Conservation (phyloP, 768 basidiomycete genomes). For the Hygrophorus russula region DNA sequence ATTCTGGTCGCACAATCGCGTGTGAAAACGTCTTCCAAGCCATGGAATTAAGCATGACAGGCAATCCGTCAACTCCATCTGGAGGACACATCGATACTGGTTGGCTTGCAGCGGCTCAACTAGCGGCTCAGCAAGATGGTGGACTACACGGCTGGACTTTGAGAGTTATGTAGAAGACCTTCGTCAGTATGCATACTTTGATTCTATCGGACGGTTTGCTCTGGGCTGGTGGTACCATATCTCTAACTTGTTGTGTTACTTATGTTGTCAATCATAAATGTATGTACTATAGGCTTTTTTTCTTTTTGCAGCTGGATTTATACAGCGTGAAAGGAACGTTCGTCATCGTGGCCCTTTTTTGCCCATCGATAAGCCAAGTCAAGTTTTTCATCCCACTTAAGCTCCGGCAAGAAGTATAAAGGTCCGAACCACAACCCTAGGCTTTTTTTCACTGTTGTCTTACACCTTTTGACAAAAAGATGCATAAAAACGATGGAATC, state of each 20-base stretch:
- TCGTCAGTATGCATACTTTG: conserved; percentile 15
- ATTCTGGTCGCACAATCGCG: conserved; percentile 74
- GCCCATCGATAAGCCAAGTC: too few relatives aligned
- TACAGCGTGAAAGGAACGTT: neutral
- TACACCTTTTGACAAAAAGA: conserved; percentile 14
- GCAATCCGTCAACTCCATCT: conserved; percentile 32
- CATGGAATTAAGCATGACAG: conserved; percentile 48
- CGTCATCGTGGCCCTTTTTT: neutral
- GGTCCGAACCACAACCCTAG: neutral
- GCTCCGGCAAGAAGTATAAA: too few relatives aligned
- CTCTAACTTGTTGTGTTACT: conserved; percentile 7
- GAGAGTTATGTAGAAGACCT: conserved; percentile 50
- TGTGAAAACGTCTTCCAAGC: conserved; percentile 72
- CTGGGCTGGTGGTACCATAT: conserved; percentile 6
- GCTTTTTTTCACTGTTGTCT: neutral
- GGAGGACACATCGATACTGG: conserved; percentile 42
- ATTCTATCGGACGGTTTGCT: conserved; percentile 10
- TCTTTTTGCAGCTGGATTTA: too few relatives aligned
- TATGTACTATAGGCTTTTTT: neutral
- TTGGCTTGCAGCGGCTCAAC: conserved; percentile 70
- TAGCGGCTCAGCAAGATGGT: conserved; percentile 51
- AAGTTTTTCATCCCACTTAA: too few relatives aligned
- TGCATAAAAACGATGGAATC: conserved; percentile 50
- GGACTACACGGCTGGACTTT: conserved; percentile 71
- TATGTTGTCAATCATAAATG: conserved; percentile 2